Percentiles rank a stretch among this genome's conserved stretches.
Evolutionary conservation across 371 early-diverging fungal species (phyloP).

Genomic region (Dentiscutata heterogama): DNA sequence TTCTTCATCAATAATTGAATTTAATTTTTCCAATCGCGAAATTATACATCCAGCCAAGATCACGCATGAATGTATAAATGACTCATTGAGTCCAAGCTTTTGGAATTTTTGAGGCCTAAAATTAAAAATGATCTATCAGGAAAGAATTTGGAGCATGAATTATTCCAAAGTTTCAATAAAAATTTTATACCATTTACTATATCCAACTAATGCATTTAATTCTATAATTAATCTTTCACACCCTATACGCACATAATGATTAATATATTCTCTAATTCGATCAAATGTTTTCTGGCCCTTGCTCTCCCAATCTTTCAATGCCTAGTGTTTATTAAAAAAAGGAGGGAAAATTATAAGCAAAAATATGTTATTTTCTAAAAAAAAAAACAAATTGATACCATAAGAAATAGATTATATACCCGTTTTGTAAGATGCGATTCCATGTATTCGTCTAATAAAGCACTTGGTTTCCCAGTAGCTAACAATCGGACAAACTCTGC

Average conservation of each 20-base stretch:
- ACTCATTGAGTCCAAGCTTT: constrained; percentile 41
- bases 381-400: neutral
- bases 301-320: constrained; percentile 50
- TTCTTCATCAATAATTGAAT: constrained; percentile 28
- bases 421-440: constrained; percentile 48
- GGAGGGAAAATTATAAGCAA: too few species aligned
- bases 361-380: neutral
- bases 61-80: constrained; percentile 44
- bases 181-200: constrained; percentile 48
- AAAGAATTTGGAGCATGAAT: neutral
- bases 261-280: constrained; percentile 44
- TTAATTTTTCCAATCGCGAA: constrained; percentile 38
- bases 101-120: constrained; percentile 46
- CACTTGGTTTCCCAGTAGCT: constrained; percentile 49
- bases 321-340: constrained; percentile 21
- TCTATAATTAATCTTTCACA: constrained; percentile 48
- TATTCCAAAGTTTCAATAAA: neutral
- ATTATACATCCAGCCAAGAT: constrained; percentile 36
- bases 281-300: constrained; percentile 45
- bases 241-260: constrained; percentile 48
- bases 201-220: constrained; percentile 47
- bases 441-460: constrained; percentile 43
- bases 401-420: constrained; percentile 23
- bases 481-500: constrained; percentile 47
- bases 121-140: neutral